Percentiles rank a stretch among this genome's conserved stretches.
Evolutionary conservation across 192 early-diverging fungal genomes (phyloP).

Genomic region (Rhizoclosmatium globosum): DNA sequence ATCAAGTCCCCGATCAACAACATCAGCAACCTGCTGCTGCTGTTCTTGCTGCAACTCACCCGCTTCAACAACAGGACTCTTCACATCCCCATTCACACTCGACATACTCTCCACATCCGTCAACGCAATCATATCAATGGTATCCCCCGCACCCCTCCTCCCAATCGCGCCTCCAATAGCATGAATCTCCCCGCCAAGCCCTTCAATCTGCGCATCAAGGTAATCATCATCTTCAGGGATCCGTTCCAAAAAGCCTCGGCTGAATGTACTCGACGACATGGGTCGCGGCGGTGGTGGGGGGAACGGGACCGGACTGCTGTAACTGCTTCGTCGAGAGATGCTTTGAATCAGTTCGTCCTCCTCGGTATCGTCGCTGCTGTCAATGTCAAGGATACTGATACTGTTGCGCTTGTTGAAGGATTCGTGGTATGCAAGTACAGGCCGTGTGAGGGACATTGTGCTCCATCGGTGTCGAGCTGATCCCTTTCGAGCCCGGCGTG

Average conservation of each 20-base stretch:
- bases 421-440: conserved; percentile 35
- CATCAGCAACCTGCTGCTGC: background rate
- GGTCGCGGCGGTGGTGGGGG: background rate
- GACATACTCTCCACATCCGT: conserved; percentile 11
- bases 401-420: background rate
- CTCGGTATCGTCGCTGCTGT: conserved; percentile 36
- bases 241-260: conserved; percentile 27
- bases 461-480: conserved; percentile 25
- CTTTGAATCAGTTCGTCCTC: conserved; percentile 10
- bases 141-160: background rate
- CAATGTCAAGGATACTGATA: background rate
- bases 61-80: background rate
- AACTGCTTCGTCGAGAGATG: background rate
- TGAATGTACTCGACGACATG: background rate
- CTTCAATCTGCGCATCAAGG: conserved; percentile 1
- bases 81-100: background rate
- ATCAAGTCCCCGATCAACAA: too few relatives aligned
- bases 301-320: background rate
- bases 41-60: background rate
- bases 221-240: conserved; percentile 33
- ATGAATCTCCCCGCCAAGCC: background rate
- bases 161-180: background rate
- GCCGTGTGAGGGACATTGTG: conserved; percentile 35
- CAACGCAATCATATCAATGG: conserved; percentile 29
- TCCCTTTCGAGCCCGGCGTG: background rate